These are phyloP conservation scores for Rosa rugosa DNA, from an alignment of 306 rosid species.

Conservation along the genomic window DNA sequence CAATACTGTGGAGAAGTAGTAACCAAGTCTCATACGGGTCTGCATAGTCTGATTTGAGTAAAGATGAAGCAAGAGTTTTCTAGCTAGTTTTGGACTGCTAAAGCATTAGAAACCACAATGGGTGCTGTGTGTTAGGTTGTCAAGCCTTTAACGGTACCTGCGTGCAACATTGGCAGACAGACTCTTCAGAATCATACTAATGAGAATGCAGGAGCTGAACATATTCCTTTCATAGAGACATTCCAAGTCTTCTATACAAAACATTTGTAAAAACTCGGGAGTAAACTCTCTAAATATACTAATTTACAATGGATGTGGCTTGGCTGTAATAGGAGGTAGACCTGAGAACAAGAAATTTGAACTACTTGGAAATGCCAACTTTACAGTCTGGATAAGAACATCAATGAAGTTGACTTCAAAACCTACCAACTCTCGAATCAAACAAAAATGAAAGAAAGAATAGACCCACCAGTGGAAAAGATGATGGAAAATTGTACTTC, in stretches of 20 bases:
- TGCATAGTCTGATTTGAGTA: not conserved
- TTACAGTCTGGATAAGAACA: constrained; percentile 1
- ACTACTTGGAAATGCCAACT: constrained; percentile 13
- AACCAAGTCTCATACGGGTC: not conserved
- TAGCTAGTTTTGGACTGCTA: not conserved
- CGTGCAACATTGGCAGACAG: not conserved
- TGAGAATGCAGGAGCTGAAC: not conserved
- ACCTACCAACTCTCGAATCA: not conserved
- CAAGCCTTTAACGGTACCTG: not conserved
- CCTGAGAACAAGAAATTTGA: constrained; percentile 5
- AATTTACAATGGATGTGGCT: constrained; percentile 23
- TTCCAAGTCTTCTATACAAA: not conserved
- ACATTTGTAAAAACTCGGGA: not conserved
- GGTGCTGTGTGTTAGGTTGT: not conserved
- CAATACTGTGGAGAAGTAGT: too few species aligned
- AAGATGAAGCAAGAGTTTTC: not conserved
- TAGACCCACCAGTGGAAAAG: not conserved
- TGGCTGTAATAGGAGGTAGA: not conserved
- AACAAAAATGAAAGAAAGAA: not conserved
- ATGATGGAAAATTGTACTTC: constrained; percentile 1
- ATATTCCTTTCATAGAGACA: not conserved
- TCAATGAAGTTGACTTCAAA: not conserved
- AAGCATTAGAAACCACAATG: not conserved
- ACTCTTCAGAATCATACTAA: not conserved
- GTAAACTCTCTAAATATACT: not conserved